Percentiles rank a stretch among this genome's conserved stretches.
These are phyloP conservation scores for Dimocarpus longan DNA, from an alignment of 345 rosid species.

Conservation along the genomic window DNA sequence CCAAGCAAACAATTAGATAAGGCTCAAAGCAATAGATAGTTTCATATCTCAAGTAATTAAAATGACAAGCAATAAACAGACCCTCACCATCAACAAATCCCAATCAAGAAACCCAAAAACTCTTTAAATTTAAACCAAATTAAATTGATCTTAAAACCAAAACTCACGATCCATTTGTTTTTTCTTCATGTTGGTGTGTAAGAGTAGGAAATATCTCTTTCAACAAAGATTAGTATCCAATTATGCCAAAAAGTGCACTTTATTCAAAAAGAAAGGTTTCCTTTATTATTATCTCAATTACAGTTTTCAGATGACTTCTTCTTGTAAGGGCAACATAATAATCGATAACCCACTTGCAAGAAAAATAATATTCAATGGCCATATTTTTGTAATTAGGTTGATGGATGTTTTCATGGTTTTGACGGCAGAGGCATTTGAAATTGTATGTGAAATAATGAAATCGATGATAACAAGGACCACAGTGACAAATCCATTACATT, in stretches of 20 bases:
- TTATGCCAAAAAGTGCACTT: slow-evolving; percentile 17
- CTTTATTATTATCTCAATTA: not conserved
- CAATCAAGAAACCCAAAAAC: not conserved
- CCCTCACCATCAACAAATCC: not conserved
- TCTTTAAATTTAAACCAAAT: too few relatives aligned
- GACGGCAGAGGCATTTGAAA: slow-evolving; percentile 9
- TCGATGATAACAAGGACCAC: not conserved
- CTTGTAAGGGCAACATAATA: not conserved
- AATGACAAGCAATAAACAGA: not conserved
- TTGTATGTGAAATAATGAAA: not conserved
- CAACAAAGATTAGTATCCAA: not conserved
- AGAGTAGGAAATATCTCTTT: not conserved
- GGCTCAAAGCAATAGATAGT: not conserved
- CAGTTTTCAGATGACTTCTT: not conserved
- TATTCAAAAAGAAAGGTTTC: not conserved
- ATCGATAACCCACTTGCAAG: slow-evolving; percentile 2
- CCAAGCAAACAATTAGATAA: not conserved
- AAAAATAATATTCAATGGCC: not conserved
- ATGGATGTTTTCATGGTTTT: slow-evolving; percentile 6
- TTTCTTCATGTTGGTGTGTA: too few relatives aligned
- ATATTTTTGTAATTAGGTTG: not conserved
- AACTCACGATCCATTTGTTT: not conserved
- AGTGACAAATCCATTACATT: not conserved
- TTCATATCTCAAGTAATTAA: not conserved
- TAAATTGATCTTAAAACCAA: too few relatives aligned